These are phyloP conservation scores for Pittosporum tobira DNA, from an alignment of 129 eudicot species.

Conservation along the genomic window DNA sequence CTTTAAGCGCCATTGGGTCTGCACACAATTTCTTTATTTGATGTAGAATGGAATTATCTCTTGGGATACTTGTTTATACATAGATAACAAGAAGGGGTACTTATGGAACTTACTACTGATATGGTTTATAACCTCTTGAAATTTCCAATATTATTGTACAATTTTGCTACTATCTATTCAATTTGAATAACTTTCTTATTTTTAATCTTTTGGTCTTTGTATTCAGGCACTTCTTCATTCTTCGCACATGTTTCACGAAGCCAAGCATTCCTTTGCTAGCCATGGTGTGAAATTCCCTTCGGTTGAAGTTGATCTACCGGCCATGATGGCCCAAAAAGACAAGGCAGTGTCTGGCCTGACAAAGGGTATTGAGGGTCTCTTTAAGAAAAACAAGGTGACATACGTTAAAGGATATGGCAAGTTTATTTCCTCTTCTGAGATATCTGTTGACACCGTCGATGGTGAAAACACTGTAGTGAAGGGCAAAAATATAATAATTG, in stretches of 20 bases:
- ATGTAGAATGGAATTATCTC: too few species aligned
- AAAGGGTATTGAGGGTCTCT: constrained; percentile 65
- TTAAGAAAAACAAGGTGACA: constrained; percentile 75
- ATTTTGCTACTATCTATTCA: too few species aligned
- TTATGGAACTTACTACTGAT: too few species aligned
- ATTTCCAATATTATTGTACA: too few species aligned
- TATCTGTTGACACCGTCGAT: constrained; percentile 66
- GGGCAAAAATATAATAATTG: constrained; percentile 68
- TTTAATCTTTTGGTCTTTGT: background rate
- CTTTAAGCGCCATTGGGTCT: too few species aligned
- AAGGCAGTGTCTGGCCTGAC: constrained; percentile 64
- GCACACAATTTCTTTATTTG: too few species aligned
- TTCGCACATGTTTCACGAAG: constrained; percentile 86
- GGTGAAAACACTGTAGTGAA: constrained; percentile 60
- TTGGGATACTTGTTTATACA: too few species aligned
- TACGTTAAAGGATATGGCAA: constrained; percentile 84
- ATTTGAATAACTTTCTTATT: background rate
- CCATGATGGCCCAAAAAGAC: constrained; percentile 90
- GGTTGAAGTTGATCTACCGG: constrained; percentile 73
- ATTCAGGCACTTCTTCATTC: constrained; percentile 90
- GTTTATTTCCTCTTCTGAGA: constrained; percentile 66
- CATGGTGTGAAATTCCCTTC: constrained; percentile 65
- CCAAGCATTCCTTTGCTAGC: constrained; percentile 49
- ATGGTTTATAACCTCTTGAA: too few species aligned
- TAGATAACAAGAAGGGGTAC: too few species aligned